A percentile compares a stretch with the other conserved stretches of the same genome.
Evolutionary conservation across 2,329 filamentous ascomycete species (phyloP).

Genomic region (Onygenales sp.): DNA sequence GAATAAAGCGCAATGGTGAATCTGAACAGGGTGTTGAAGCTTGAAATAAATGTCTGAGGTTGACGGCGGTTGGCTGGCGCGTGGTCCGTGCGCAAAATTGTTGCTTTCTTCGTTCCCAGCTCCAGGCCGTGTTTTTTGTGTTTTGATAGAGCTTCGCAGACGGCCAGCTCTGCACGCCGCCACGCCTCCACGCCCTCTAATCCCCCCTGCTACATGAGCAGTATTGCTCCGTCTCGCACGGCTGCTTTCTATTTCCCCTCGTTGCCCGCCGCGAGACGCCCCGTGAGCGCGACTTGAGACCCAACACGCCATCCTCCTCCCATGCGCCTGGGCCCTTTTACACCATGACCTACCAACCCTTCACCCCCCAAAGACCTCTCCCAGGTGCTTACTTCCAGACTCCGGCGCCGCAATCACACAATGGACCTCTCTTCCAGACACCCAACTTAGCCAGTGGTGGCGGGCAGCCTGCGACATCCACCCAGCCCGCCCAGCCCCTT

Average conservation of each 20-base stretch:
- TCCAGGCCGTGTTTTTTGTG: background rate
- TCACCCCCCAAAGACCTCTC: constrained; percentile 32
- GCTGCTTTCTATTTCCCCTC: background rate
- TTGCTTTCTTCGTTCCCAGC: constrained; percentile 7
- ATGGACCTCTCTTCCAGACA: constrained; percentile 24
- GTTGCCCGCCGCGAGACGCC: background rate
- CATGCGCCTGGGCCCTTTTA: constrained; percentile 6
- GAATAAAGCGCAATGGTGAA: background rate
- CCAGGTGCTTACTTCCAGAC: constrained; percentile 34
- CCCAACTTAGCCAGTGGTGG: background rate
- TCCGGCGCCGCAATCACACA: constrained; percentile 27
- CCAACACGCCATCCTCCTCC: background rate
- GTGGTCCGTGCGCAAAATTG: constrained; percentile 27
- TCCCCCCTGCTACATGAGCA: background rate
- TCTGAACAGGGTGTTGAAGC: background rate
- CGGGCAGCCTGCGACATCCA: constrained; percentile 1
- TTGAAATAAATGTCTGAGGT: background rate
- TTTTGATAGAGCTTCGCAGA: background rate
- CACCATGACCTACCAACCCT: constrained; percentile 34
- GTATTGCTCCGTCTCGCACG: background rate
- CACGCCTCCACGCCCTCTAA: background rate
- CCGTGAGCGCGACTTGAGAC: background rate
- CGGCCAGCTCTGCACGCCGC: background rate
- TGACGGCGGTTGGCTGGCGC: background rate
- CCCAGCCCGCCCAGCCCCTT: constrained; percentile 7